Base-by-base conservation (phyloP, 495 filamentous ascomycete genomes). In the Chaetomium cochliodes region DNA sequence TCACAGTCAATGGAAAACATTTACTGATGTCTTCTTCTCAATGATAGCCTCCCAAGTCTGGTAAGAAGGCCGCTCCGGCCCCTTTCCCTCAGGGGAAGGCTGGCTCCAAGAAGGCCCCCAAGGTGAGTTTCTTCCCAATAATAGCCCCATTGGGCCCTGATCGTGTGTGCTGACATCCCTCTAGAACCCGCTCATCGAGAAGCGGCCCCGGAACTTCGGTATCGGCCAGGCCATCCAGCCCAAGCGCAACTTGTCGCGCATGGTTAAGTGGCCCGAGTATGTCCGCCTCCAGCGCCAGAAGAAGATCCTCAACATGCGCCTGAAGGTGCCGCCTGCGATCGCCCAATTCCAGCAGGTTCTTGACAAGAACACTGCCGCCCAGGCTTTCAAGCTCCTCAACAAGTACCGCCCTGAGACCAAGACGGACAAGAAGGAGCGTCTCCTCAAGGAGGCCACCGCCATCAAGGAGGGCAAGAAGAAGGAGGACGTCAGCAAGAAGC, bases 361-460 rank as follows among this genome's bases (percentile, higher is more conserved):
- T 76, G 96, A 99, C 89, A 92, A 93, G 81, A 99, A 97, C 87
- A 92, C 92, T 71, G 96, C 96, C 74, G 88, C 92, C 74, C 94
- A 97, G 83, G 85, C 79, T 25, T 93, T 99, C 88, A 97, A 97
- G 85, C 90, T 99, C 75, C 90, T 98, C 74, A 92, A 94, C 90
- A 98, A 99, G 85, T 98, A 98, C 88, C 92, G 92, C 69, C 96
- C 96, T 65, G 96, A 99, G 88, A 96, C 91, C 79, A 98, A 97
- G 87, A 82, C 85, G 67, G 94, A 98, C 89, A 99, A 99, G 91
- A 99, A 97, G 88, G 96, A 99, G 85, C 91, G 96, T 81, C 83
- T 99, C 69, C 86, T 88, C 79, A 92, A 96, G 86, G 96, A 99
- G 87, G 96, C 96, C 65, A 96, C 92, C 69, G 96, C 93, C 70